A percentile compares a stretch with the other conserved stretches of the same genome.
Conservation (phyloP, 495 filamentous ascomycete species). For the Evernia prunastri region DNA sequence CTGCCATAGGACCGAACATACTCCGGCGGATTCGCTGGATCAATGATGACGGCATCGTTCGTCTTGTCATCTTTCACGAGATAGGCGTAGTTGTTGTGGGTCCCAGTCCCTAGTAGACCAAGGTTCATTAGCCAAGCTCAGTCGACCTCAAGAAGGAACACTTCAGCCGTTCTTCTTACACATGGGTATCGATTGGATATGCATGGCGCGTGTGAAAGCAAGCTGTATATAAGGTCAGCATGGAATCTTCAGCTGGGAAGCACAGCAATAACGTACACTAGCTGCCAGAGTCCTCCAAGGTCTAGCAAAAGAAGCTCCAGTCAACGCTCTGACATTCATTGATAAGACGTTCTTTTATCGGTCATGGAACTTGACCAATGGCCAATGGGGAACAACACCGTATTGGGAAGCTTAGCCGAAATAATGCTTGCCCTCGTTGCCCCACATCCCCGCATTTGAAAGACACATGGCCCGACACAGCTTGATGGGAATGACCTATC, state of each 20-base stretch:
- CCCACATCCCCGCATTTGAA: constrained; percentile 9
- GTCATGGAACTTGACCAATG: neutral
- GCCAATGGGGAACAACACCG: neutral
- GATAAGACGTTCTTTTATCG: neutral
- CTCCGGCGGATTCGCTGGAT: constrained; percentile 91
- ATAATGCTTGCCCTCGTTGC: no score
- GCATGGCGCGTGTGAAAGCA: constrained; percentile 55
- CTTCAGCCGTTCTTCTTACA: constrained; percentile 53
- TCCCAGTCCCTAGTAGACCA: constrained; percentile 70
- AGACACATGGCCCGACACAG: constrained; percentile 6
- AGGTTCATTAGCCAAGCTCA: constrained; percentile 2
- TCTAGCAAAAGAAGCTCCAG: constrained; percentile 5
- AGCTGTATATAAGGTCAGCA: constrained; percentile 17
- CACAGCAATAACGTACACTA: constrained; percentile 8
- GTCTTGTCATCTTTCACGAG: constrained; percentile 87
- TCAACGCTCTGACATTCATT: constrained; percentile 15
- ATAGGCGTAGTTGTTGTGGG: constrained; percentile 93
- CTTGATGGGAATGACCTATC: neutral
- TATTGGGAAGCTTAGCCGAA: constrained; percentile 10
- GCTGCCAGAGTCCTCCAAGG: constrained; percentile 15
- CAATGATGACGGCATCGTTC: constrained; percentile 89
- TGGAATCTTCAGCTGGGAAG: neutral
- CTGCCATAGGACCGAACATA: constrained; percentile 39
- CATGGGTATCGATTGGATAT: constrained; percentile 97
- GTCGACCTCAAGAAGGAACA: constrained; percentile 5